Evolutionary conservation across 2,329 filamentous ascomycete species (phyloP), one percentile per base, ranked within the genome.

Genomic region (Paecilomyces sp.): DNA sequence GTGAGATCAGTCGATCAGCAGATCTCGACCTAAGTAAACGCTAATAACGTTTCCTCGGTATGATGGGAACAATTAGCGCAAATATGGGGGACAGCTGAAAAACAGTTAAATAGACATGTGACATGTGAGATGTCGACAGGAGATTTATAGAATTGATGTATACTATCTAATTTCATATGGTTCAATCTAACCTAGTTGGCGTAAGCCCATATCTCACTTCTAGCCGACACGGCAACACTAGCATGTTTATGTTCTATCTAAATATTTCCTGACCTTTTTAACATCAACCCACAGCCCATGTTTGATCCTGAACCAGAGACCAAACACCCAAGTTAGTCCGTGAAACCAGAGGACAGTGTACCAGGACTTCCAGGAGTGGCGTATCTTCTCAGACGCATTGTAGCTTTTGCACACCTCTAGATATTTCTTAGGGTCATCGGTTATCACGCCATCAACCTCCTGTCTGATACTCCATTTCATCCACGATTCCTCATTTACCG

Each of bases 251-350:
- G 15, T n/a, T n/a, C 15, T 55, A 6, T 55, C 31, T 50, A 33
- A 33, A 34, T 41, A 22, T 24, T 51, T 30, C 50, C 11, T 25
- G 11, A 50, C 55, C 33, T 57, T 59, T 24, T 55, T 58, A 15
- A 57, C 25, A 41, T 59, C 54, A 8, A 61, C 33, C 57, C 57
- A 61, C 33, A 28, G 54, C 9, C 60, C 57, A 34, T 61, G 60
- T 31, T 54, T 61, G 30, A 56, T 22, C 34, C 60, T 57, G 50
- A 61, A 61, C 7, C 54, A 18, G 18, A 61, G 15, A 15, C 57
- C 59, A 24, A 31, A 57, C 31, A 22, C 22, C 7, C 59, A 12
- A 24, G n/a, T n/a, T 9, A 34, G 22, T 25, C 36, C 24, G 31
- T 59, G 59, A 54, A 24, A n/a, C 36, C 33, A 9, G 24, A 58